Base-by-base conservation (phyloP, 345 rosid species). In the Sisymbrium irio region DNA sequence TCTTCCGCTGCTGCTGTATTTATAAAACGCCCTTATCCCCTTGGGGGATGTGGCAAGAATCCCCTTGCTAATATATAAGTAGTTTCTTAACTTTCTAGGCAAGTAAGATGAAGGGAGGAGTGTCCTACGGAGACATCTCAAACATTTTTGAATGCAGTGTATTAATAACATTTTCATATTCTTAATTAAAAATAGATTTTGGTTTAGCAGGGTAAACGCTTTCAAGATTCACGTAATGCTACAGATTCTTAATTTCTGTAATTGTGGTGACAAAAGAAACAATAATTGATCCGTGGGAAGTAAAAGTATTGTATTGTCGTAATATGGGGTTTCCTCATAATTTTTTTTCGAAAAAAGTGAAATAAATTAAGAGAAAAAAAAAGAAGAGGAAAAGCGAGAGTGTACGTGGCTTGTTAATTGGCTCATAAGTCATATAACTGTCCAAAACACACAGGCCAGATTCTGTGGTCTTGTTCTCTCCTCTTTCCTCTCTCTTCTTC, bases 381-480 rank as follows among this genome's bases (percentile, higher is more conserved):
- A 74, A 63, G 42, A 47, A 74, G 79, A 74, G 76, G 82, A 36
- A 70, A 65, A 39, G 69, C 54, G 53, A 63, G 75, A 56, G 65
- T 30, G 54, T 69, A 79, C 82, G 82, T 79, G 82, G 82, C 79
- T 2, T 40, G 28, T 50, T 74, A 46, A 73, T 57, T 74, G 74
- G 78, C 76, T 72, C 78, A 73, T 11, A 67, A 69, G 73, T 77
- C 40, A 62, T 27, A 55, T 62, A 71, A 74, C 39, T 46, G 64
- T 74, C 62, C 47, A 9, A 42, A 55, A 22, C 10, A 25, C 42
- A 62, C 12, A 73, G 14, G 27, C 49, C 63, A 79, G 55, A 19
- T 57, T 70, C 41, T 63, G 76, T 79, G 82, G 82, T 69, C 79
- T 41, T 42, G 75, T 4, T 67, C 50, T 22, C 40, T 50, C 39